Conservation (phyloP, 371 early-diverging fungal genomes). For the Quaeritorhiza haematococci region DNA sequence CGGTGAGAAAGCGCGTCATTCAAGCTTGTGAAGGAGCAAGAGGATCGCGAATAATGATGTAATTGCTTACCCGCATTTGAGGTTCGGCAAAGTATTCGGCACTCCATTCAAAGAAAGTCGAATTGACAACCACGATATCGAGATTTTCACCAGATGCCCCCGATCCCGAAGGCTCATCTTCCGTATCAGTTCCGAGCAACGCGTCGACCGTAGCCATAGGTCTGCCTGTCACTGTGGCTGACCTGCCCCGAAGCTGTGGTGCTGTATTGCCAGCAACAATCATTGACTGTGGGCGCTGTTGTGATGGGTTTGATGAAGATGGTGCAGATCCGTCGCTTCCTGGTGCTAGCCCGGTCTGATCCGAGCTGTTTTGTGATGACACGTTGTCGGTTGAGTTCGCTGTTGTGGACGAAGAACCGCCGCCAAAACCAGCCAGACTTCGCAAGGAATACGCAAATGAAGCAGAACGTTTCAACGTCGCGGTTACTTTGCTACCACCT, state of each 20-base stretch:
- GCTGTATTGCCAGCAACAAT: not conserved
- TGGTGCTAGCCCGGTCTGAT: too few species aligned
- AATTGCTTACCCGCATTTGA: conserved; percentile 67
- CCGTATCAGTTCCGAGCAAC: not conserved
- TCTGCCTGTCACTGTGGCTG: too few species aligned
- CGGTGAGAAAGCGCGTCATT: not conserved
- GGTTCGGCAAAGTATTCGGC: conserved; percentile 86
- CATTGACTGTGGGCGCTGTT: not conserved
- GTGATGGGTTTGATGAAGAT: too few species aligned
- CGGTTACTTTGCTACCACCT: not conserved
- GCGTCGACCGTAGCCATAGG: too few species aligned
- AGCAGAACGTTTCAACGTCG: conserved; percentile 38
- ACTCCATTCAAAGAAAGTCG: conserved; percentile 77
- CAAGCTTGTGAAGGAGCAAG: too few species aligned
- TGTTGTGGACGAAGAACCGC: too few species aligned
- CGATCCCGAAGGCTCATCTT: not conserved
- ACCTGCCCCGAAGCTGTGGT: too few species aligned
- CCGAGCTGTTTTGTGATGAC: not conserved
- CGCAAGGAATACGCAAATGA: conserved; percentile 28
- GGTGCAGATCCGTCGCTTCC: too few species aligned
- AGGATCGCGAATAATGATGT: too few species aligned
- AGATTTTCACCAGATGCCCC: conserved; percentile 18
- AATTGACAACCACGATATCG: conserved; percentile 23
- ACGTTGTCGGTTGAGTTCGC: not conserved
- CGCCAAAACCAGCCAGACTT: conserved; percentile 11